Evolutionary conservation across 352 stramenopile species (phyloP).

Genomic region (Globisporangium lucens): DNA sequence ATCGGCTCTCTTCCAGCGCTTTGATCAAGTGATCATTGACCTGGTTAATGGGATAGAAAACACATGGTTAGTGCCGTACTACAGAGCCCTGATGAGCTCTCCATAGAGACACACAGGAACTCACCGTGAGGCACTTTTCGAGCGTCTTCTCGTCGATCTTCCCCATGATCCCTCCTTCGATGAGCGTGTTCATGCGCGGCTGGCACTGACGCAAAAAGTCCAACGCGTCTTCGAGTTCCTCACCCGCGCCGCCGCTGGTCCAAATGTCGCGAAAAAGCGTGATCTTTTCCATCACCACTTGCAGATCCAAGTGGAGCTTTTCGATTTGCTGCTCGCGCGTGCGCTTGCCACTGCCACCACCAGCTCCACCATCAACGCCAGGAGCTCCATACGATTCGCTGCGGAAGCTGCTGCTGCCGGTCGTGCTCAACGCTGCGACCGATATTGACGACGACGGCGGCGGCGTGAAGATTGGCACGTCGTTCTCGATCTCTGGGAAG

Average conservation of each 20-base stretch:
- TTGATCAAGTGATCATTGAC: slow-evolving; percentile 85
- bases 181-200: slow-evolving; percentile 85
- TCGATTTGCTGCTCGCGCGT: slow-evolving; percentile 62
- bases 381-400: not conserved
- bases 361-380: not conserved
- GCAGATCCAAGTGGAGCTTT: slow-evolving; percentile 69
- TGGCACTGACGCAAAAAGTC: slow-evolving; percentile 85
- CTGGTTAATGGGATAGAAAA: slow-evolving; percentile 21
- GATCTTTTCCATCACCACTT: slow-evolving; percentile 74
- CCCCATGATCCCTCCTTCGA: slow-evolving; percentile 80
- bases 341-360: slow-evolving; percentile 5
- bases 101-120: not conserved
- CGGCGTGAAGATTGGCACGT: slow-evolving; percentile 71
- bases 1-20: slow-evolving; percentile 55
- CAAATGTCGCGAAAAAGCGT: slow-evolving; percentile 41
- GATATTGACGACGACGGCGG: slow-evolving; percentile 30
- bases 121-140: slow-evolving; percentile 79
- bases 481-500: slow-evolving; percentile 67
- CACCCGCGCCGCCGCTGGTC: slow-evolving; percentile 24
- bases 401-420: slow-evolving; percentile 16
- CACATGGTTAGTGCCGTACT: not conserved
- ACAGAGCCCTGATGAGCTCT: not conserved
- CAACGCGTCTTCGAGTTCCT: slow-evolving; percentile 63
- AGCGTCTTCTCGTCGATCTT: slow-evolving; percentile 82
- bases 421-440: slow-evolving; percentile 8